Conservation (phyloP, 31 red algal genomes). For the Bonnemaisonia californica region DNA sequence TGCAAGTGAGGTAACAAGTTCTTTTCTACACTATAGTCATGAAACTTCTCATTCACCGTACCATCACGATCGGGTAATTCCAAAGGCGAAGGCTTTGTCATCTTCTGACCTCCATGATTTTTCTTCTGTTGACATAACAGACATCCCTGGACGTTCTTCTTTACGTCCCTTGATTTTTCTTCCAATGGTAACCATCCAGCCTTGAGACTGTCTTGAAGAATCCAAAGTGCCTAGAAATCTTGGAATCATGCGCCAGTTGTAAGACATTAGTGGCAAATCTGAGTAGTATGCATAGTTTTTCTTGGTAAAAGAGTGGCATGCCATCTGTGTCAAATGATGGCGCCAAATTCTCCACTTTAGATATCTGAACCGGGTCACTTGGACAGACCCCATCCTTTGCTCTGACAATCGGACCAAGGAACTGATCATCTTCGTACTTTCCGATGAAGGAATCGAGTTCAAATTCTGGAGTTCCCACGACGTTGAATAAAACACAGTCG, state of each 20-base stretch:
- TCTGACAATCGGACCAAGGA: slow-evolving; percentile 8
- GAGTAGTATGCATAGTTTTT: slow-evolving; percentile 10
- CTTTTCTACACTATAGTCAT: background rate
- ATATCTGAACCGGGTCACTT: background rate
- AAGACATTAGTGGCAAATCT: background rate
- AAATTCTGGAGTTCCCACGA: slow-evolving; percentile 3
- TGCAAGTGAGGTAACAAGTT: no score
- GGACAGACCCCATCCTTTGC: background rate
- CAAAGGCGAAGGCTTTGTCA: background rate
- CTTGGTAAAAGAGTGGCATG: background rate
- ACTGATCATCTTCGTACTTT: slow-evolving; percentile 3
- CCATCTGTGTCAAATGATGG: slow-evolving; percentile 3
- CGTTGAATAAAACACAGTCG: no score
- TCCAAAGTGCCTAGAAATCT: slow-evolving; percentile 19
- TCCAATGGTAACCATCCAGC: slow-evolving; percentile 21
- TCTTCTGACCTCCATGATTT: background rate
- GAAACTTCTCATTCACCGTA: no score
- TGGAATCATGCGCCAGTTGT: slow-evolving; percentile 15
- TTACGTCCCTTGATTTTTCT: slow-evolving; percentile 21
- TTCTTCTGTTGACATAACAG: slow-evolving; percentile 24
- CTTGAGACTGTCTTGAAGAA: slow-evolving; percentile 12
- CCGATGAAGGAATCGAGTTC: background rate
- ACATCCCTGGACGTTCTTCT: slow-evolving; percentile 4
- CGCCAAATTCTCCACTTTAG: background rate
- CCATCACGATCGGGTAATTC: background rate